A percentile compares a stretch with the other conserved stretches of the same genome.
Evolutionary conservation across 1,284 basidiomycete genomes (phyloP).

Genomic region (Fereydounia khargensis): DNA sequence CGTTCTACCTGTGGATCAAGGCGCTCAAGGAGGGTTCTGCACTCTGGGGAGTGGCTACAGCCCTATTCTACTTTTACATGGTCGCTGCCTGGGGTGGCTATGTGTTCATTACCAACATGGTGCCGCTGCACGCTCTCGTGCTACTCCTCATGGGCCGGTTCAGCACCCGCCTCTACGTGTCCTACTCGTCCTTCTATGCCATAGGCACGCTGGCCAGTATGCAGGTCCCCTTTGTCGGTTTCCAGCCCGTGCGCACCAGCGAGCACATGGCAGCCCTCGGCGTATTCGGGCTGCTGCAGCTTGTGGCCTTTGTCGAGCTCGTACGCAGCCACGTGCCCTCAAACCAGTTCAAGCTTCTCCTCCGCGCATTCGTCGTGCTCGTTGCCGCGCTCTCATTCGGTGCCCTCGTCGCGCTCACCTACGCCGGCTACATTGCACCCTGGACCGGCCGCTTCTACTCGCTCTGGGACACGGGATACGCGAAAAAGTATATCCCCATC

Average conservation of each 20-base stretch:
- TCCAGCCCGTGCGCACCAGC: slow-evolving; percentile 94
- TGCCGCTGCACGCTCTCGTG: slow-evolving; percentile 88
- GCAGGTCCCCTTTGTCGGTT: slow-evolving; percentile 99
- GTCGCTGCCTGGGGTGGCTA: slow-evolving; percentile 99
- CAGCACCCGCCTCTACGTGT: slow-evolving; percentile 85
- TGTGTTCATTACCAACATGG: slow-evolving; percentile 99
- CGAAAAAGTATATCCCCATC: slow-evolving; percentile 94
- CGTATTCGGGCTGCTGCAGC: slow-evolving; percentile 94
- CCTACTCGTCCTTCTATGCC: slow-evolving; percentile 96
- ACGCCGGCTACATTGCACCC: slow-evolving; percentile 92
- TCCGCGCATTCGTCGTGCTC: slow-evolving; percentile 64
- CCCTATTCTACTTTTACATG: slow-evolving; percentile 99
- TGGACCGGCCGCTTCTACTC: slow-evolving; percentile 99
- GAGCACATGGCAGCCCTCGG: slow-evolving; percentile 99
- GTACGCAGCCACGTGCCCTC: slow-evolving; percentile 85
- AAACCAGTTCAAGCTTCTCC: slow-evolving; percentile 83
- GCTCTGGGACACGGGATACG: slow-evolving; percentile 98
- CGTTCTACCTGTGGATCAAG: slow-evolving; percentile 96
- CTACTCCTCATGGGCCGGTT: slow-evolving; percentile 97
- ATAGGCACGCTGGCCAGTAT: slow-evolving; percentile 95
- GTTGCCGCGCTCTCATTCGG: slow-evolving; percentile 67
- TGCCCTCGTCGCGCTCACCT: slow-evolving; percentile 68
- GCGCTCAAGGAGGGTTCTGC: slow-evolving; percentile 92
- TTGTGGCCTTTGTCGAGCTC: slow-evolving; percentile 88
- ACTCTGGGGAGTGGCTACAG: slow-evolving; percentile 82